These are phyloP conservation scores for Plectosphaerella sp. DNA, from an alignment of 2,329 filamentous ascomycete species.

Conservation along the genomic window DNA sequence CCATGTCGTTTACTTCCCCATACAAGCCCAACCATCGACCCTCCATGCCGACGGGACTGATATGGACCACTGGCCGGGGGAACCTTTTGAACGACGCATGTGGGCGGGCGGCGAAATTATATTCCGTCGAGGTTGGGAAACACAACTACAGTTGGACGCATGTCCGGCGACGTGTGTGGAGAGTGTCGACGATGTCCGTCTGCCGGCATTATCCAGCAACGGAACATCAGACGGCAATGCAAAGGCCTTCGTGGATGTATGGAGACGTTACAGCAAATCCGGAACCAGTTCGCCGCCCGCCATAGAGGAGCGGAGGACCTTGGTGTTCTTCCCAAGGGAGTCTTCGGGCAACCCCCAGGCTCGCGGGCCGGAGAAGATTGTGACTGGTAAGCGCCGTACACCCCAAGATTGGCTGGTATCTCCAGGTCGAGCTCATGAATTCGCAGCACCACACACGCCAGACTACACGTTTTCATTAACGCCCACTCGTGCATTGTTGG, in stretches of 20 bases:
- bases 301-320: constrained; percentile 42
- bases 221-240: constrained; percentile 8
- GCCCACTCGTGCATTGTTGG: constrained; percentile 70
- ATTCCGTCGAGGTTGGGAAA: constrained; percentile 36
- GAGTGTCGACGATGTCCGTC: constrained; percentile 32
- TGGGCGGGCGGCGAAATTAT: constrained; percentile 79
- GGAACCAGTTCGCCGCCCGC: constrained; percentile 13
- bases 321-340: constrained; percentile 44
- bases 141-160: constrained; percentile 31
- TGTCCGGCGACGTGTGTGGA: constrained; percentile 39
- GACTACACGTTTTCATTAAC: constrained; percentile 47
- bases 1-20: constrained; percentile 85
- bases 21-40: constrained; percentile 53
- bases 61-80: constrained; percentile 68
- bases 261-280: constrained; percentile 35
- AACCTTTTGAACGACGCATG: constrained; percentile 69
- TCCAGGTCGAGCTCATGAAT: neutral
- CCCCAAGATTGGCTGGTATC: too few species aligned
- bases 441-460: constrained; percentile 27
- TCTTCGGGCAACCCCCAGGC: too few species aligned
- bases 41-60: constrained; percentile 85
- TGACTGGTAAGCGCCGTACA: too few species aligned
- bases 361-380: too few species aligned
- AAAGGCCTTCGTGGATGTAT: constrained; percentile 48
- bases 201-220: constrained; percentile 16